Base-by-base conservation (phyloP, 768 basidiomycete species). In the Strobilomyces confusus region DNA sequence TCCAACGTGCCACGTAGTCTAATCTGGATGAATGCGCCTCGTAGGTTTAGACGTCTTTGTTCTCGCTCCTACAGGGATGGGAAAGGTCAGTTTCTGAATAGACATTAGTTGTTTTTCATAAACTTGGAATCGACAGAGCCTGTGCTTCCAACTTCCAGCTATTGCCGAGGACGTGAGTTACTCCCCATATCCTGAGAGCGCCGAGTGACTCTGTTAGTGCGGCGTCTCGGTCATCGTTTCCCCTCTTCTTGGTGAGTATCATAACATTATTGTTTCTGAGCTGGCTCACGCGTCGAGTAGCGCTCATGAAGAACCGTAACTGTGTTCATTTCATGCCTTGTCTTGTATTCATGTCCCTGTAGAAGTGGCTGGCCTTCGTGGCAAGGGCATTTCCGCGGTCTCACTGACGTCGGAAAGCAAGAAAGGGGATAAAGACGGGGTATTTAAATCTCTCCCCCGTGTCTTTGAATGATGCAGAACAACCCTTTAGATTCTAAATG, bases 141-240 rank as follows among this genome's bases (percentile, higher is more conserved):
- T 93, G 4, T 93, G 91, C 68, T 93, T 92, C 63, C 91, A 92
- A 71, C 72, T 92, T 26, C 91, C 91, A 41, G 90, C 91, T 0
- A 70, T 86, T 32, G 82, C 83, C 9, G 80, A 77, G 37, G 73
- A 80, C 52, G 87, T 86, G 54, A 48, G 58, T 61, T 17, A 29
- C 33, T 36, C 50, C 25, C 34, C 29, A 3, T 17, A 19, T 23
- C 26, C 34, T 5, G 23, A 38, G 9, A n/a, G 3, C 13, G 17
- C 15, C 23, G 34, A 32, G 26, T 15, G 37, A 55, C 1, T 3
- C 20, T 23, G 37, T 19, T 42, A 89, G 87, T 73, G 72, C 37
- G 90, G 89, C 8, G 67, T 91, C 23, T 86, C 89, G 1, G 70
- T 92, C 22, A 82, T 92, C 6, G 77, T 92, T 22, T 91, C 89